phyloP scores from a whole-genome alignment of 441 rosid genomes.

The Jatropha podagrica region DNA sequence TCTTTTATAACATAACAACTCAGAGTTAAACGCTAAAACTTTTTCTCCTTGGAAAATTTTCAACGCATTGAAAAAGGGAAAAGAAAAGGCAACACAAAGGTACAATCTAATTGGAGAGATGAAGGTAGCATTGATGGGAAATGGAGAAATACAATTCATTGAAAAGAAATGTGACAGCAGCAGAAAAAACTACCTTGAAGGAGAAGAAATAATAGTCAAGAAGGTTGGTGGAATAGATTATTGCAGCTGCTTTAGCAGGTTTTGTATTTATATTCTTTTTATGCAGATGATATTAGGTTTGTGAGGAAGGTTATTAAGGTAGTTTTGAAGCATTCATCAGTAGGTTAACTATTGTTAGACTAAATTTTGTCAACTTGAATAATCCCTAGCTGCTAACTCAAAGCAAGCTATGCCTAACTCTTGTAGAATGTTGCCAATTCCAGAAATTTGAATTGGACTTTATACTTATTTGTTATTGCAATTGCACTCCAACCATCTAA shows the following conservation, averaged over 20 bases:
- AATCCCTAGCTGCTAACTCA: slow-evolving; percentile 5
- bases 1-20: too few relatives aligned
- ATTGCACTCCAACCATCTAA: too few relatives aligned
- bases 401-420: slow-evolving; percentile 1
- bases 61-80: too few relatives aligned
- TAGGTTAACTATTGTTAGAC: background rate
- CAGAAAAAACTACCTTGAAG: slow-evolving; percentile 7
- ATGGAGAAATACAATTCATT: background rate
- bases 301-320: background rate
- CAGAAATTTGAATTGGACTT: background rate
- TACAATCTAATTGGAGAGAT: background rate
- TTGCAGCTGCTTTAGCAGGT: background rate
- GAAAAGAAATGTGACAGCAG: slow-evolving; percentile 2
- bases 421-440: background rate
- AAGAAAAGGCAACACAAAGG: too few relatives aligned
- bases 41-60: too few relatives aligned
- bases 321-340: background rate
- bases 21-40: too few relatives aligned
- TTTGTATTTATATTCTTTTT: background rate
- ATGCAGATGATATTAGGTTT: background rate
- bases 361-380: background rate
- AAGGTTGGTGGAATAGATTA: slow-evolving; percentile 2
- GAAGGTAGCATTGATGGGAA: slow-evolving; percentile 10
- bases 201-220: slow-evolving; percentile 2
- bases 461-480: too few relatives aligned